Conservation (phyloP, 139 green algal species). For the Chlamydomonas applanata region DNA sequence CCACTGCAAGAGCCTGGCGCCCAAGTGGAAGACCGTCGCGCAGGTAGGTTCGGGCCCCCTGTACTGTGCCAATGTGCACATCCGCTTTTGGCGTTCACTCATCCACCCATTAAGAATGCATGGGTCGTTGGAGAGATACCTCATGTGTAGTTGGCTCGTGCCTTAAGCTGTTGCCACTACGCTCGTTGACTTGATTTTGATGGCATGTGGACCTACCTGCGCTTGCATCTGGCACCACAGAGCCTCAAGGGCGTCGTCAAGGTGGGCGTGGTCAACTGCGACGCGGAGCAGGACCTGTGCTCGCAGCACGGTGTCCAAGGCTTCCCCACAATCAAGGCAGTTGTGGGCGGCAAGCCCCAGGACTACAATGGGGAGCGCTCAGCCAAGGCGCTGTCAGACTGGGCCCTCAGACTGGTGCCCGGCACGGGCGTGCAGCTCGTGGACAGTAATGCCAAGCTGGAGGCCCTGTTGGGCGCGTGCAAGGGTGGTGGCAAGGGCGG, state of each 20-base stretch:
- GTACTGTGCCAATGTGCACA: no score
- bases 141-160: no score
- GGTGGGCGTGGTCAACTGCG: slow-evolving; percentile 82
- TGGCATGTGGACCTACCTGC: no score
- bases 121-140: no score
- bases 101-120: no score
- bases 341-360: slow-evolving; percentile 33
- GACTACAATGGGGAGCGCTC: slow-evolving; percentile 65
- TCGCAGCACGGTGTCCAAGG: slow-evolving; percentile 57
- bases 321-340: slow-evolving; percentile 83
- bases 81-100: no score
- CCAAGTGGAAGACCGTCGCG: slow-evolving; percentile 71
- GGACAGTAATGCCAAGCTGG: slow-evolving; percentile 20
- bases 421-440: slow-evolving; percentile 35
- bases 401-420: slow-evolving; percentile 65
- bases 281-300: slow-evolving; percentile 68
- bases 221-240: no score
- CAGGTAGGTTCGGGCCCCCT: no score
- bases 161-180: no score
- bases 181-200: no score
- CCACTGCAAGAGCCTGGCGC: slow-evolving; percentile 72
- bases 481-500: slow-evolving; percentile 1
- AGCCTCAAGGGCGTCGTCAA: slow-evolving; percentile 70
- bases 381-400: slow-evolving; percentile 56
- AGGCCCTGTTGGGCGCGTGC: slow-evolving; percentile 33